phyloP scores from a whole-genome alignment of 495 filamentous ascomycete species.

The Neurospora tetrasperma region DNA sequence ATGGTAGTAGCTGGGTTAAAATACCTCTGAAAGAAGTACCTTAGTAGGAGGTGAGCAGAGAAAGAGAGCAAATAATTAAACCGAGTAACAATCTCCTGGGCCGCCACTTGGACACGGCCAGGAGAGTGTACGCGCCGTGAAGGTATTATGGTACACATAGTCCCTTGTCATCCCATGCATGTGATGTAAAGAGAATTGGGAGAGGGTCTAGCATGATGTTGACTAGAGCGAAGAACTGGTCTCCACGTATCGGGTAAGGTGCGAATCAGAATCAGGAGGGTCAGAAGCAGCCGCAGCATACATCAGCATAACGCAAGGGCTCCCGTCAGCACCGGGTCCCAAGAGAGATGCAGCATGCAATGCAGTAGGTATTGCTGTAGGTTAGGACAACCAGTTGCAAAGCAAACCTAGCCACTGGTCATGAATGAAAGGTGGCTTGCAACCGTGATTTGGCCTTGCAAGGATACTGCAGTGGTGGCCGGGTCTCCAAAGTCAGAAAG shows the following conservation, averaged over 20 bases:
- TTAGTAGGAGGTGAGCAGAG: neutral
- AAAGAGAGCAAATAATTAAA: neutral
- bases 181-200: neutral
- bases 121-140: neutral
- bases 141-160: neutral
- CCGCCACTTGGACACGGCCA: neutral
- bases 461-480: neutral
- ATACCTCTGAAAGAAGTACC: neutral
- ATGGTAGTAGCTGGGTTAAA: neutral
- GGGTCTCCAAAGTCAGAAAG: neutral
- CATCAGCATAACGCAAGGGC: neutral
- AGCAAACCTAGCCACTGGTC: neutral
- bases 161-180: neutral
- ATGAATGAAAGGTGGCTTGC: neutral
- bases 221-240: neutral
- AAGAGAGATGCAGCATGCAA: neutral
- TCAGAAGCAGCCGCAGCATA: neutral
- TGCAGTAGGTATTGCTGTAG: neutral
- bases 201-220: neutral
- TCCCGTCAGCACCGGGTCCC: neutral
- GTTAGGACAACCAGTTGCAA: neutral
- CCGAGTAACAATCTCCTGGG: neutral
- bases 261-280: neutral
- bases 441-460: neutral
- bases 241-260: neutral